Evolutionary conservation across 1,284 basidiomycete genomes (phyloP), one percentile per base, ranked within the genome.

Genomic region (Cutaneotrichosporon daszewskae): DNA sequence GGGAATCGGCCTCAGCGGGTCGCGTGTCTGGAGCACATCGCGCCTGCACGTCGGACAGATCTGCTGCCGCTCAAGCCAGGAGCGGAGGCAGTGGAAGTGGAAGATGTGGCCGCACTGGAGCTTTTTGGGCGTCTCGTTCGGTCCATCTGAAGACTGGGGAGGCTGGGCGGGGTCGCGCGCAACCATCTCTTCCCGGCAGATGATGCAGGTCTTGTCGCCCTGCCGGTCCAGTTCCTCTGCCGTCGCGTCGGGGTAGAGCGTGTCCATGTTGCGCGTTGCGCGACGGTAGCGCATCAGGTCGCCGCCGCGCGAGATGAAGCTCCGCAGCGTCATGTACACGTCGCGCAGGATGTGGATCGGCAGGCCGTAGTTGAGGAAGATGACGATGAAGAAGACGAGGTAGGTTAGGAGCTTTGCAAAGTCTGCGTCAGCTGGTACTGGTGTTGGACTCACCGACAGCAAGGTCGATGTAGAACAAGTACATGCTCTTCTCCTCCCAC

Each of bases 401-500:
- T 98, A 98, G 0, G 87, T 95, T 37, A 84, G 76, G 47, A 98
- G 78, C 69, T 97, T 96, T 54, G 90, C 73, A 71, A 95, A 91
- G 69, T 97, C 94, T 91, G 63, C 12, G 40, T 49, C 27, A 45
- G 40, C 39, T 5, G 5, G 3, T 38, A 46, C 17, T 16, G 37
- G 35, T 49, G 34, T 33, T 37, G 12, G 39, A 59, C 74, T 42
- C 56, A 88, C 89, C 88, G 37, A 90, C 92, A n/a, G 78, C 76
- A 32, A 97, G 74, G 59, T 97, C 94, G 53, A 97, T 82, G 64
- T 95, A 96, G 74, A 96, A 95, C 13, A 89, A 76, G 75, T 84
- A 94, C 82, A 96, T 94, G 74, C 87, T 92, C 76, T 98, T 98
- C 61, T 87, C 84, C 69, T 98, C 92, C 95, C 94, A 98, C 36